Base-by-base conservation (phyloP, 495 filamentous ascomycete species). In the Daldinia caldariorum region DNA sequence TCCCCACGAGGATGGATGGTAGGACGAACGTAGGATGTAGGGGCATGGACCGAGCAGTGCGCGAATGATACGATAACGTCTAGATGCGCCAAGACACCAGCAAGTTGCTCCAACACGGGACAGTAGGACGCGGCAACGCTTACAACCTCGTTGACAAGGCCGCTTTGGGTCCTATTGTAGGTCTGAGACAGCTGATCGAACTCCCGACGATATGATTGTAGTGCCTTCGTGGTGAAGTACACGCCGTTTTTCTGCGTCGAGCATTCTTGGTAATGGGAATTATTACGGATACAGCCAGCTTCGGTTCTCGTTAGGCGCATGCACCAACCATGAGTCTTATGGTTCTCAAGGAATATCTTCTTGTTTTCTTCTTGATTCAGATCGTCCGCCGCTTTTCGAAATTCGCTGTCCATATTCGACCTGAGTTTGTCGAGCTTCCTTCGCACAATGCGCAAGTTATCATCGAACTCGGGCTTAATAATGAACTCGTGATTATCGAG, bases 201-300 rank as follows among this genome's bases (percentile, higher is more conserved):
- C 73, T 97, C 94, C 45, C 95, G 88, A 47, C 95, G 91, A 61
- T 95, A 82, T 34, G 87, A 82, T 73, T 94, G 92, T 73, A 99
- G 86, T n/a, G 80, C 86, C 54, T 87, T 88, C 6, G 94, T 99
- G 3, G 95, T 97, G 82, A 99, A 99, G 81, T 94, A 98, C 54
- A 98, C 96, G 38, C 95, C 95, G 78, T 97, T 98, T 84, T 98
- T 99, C 83, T 98, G 96, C 6, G 95, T 99, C 14, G 94, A 97
- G 78, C 93, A 96, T 81, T 99, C 95, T 75, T 93, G 91, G 74
- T 97, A 99, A 47, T 89, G 85, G 66, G 85, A 87, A 73, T 96
- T 95, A 78, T 94, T 94, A 55, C 95, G 90, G 71, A 99, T 99
- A 74, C 92, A 95, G 31, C 90, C 88, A 3, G 95, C 92, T 80